Evolutionary conservation across 1,284 basidiomycete genomes (phyloP).

Genomic region (Ganoderma multipileum): DNA sequence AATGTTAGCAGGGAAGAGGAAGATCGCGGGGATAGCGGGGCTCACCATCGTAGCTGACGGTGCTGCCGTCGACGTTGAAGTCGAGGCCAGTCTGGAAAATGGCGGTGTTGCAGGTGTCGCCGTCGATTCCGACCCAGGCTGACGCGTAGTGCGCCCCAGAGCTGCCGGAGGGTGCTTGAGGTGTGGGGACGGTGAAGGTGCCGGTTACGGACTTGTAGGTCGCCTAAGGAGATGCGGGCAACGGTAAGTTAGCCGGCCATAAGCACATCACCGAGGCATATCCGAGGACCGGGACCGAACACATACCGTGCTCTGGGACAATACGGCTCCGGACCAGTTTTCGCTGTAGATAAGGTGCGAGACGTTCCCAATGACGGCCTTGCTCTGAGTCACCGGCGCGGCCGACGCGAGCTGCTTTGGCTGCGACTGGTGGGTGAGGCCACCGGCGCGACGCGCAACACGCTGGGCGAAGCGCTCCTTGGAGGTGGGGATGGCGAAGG

Average conservation of each 20-base stretch:
- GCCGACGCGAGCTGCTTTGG: slow-evolving; percentile 15
- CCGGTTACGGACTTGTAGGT: slow-evolving; percentile 39
- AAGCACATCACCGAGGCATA: too few species aligned
- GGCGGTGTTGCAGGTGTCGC: neutral
- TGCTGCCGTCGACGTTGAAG: slow-evolving; percentile 36
- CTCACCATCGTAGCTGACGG: slow-evolving; percentile 37
- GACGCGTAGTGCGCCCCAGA: neutral
- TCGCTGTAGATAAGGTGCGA: slow-evolving; percentile 33
- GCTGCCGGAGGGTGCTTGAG: slow-evolving; percentile 33
- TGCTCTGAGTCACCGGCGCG: neutral
- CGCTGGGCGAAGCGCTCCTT: slow-evolving; percentile 16
- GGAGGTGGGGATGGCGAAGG: slow-evolving; percentile 28
- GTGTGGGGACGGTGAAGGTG: slow-evolving; percentile 42
- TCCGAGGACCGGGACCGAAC: too few species aligned
- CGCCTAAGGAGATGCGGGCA: slow-evolving; percentile 22
- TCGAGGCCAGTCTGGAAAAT: slow-evolving; percentile 35
- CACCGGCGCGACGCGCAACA: slow-evolving; percentile 28
- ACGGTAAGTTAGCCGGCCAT: neutral
- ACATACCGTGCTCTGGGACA: slow-evolving; percentile 29
- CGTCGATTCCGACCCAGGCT: neutral
- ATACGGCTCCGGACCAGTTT: slow-evolving; percentile 40
- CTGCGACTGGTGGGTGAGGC: slow-evolving; percentile 25
- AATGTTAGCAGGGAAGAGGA: neutral
- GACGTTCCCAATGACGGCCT: slow-evolving; percentile 18
- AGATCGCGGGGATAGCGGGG: neutral